phyloP scores from a whole-genome alignment of 495 filamentous ascomycete genomes.

The Daldinia grandis region DNA sequence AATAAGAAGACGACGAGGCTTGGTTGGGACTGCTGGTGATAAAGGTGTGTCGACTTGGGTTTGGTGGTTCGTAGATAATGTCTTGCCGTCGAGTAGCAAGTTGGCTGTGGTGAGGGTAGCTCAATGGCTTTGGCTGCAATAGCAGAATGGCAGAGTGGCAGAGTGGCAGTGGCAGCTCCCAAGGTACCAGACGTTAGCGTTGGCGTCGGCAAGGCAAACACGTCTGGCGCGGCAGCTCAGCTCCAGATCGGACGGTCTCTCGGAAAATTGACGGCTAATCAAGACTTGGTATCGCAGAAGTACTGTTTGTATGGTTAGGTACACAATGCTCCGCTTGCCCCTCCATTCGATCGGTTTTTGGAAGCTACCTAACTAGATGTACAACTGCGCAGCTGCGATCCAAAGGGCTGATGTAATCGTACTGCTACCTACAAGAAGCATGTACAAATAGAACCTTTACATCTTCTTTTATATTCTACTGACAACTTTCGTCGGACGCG shows the following conservation, averaged over 20 bases:
- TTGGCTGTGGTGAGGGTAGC: conserved; percentile 16
- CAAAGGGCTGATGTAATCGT: conserved; percentile 29
- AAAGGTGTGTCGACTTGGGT: background rate
- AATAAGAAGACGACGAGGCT: conserved; percentile 11
- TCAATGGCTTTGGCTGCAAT: conserved; percentile 25
- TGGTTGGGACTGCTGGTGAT: background rate
- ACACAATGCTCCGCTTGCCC: conserved; percentile 19
- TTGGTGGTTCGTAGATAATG: conserved; percentile 1
- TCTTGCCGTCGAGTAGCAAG: conserved; percentile 28
- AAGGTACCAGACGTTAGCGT: conserved; percentile 2
- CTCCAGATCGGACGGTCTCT: conserved; percentile 8
- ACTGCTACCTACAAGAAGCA: background rate
- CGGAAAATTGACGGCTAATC: conserved; percentile 24
- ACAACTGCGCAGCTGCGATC: background rate
- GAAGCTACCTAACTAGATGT: conserved; percentile 28
- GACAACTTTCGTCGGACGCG: conserved; percentile 1
- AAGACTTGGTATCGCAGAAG: background rate
- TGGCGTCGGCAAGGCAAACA: conserved; percentile 48
- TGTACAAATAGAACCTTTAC: background rate
- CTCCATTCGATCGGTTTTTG: conserved; percentile 34
- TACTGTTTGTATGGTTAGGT: no score
- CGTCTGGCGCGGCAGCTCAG: conserved; percentile 50
- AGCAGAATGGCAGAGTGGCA: background rate
- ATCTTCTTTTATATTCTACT: conserved; percentile 31
- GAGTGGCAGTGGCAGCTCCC: no score